A percentile compares a stretch with the other conserved stretches of the same genome.
Conservation (phyloP, 345 rosid genomes). For the Heritiera fomes region DNA sequence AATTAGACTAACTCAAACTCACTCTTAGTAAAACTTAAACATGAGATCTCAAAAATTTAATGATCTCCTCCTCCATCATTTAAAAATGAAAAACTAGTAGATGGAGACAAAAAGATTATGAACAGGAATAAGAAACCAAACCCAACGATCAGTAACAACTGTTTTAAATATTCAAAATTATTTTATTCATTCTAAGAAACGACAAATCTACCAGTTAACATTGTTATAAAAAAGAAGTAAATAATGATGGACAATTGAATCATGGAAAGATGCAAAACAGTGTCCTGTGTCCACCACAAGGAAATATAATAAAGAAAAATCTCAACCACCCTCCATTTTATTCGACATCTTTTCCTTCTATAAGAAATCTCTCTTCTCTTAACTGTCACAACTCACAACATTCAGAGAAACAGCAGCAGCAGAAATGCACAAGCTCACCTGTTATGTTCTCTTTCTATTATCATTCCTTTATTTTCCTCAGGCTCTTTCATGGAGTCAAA, state of each 20-base stretch:
- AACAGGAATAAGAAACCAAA: not conserved
- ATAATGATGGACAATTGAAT: constrained; percentile 23
- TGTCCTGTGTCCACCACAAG: constrained; percentile 20
- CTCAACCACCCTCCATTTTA: constrained; percentile 16
- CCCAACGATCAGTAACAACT: not conserved
- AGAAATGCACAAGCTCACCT: constrained; percentile 27
- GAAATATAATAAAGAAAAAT: constrained; percentile 26
- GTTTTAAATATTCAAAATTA: not conserved
- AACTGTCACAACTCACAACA: not conserved
- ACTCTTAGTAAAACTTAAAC: no score
- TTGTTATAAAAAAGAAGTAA: constrained; percentile 29
- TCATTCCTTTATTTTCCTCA: constrained; percentile 17
- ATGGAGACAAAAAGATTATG: not conserved
- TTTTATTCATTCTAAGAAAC: no score
- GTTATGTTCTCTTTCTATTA: constrained; percentile 26
- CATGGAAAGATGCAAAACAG: constrained; percentile 27
- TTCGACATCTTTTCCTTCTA: constrained; percentile 18
- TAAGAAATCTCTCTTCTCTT: constrained; percentile 15
- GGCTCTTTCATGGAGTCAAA: constrained; percentile 31
- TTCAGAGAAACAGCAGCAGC: constrained; percentile 7
- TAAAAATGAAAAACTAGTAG: not conserved
- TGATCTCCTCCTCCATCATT: not conserved
- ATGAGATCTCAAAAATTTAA: no score
- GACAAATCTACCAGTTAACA: not conserved
- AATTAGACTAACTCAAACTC: no score